Evolutionary conservation across 2,329 filamentous ascomycete species (phyloP).

Genomic region (Pseudophaeomoniella oleicola): DNA sequence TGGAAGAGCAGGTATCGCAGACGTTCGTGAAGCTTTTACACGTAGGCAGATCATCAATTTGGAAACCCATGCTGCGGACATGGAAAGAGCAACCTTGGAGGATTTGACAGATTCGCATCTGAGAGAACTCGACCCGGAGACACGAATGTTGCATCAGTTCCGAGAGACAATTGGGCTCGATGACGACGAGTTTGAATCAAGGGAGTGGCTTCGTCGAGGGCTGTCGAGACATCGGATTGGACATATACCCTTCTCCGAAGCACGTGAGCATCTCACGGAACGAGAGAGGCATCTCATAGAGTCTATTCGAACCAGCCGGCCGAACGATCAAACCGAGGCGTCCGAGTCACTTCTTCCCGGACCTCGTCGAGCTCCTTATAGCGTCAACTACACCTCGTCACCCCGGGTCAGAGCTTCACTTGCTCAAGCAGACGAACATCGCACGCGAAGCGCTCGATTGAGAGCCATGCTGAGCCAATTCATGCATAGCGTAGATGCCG

Average conservation of each 20-base stretch:
- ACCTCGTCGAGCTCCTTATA: constrained; percentile 5
- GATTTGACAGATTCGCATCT: constrained; percentile 10
- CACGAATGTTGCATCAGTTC: constrained; percentile 7
- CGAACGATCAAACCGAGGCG: background rate
- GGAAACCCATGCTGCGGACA: constrained; percentile 8
- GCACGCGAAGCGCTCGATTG: constrained; percentile 5
- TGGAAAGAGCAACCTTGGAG: constrained; percentile 9
- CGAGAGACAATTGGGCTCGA: constrained; percentile 4
- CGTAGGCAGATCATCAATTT: constrained; percentile 26
- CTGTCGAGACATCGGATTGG: background rate
- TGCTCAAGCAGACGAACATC: constrained; percentile 1
- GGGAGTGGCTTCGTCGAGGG: background rate
- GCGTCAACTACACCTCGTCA: constrained; percentile 10
- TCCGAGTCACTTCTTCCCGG: background rate
- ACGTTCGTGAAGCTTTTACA: constrained; percentile 30
- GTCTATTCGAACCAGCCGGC: background rate
- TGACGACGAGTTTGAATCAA: background rate
- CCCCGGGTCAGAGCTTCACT: constrained; percentile 6
- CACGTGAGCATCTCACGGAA: background rate
- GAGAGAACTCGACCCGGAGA: constrained; percentile 8
- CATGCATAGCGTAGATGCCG: constrained; percentile 8
- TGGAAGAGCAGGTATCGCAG: constrained; percentile 30
- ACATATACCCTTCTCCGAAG: background rate
- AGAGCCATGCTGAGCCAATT: constrained; percentile 16
- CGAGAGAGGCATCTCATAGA: background rate